phyloP scores from a whole-genome alignment of 225 moss, liverwort and hornwort species.

The Antitrichia curtipendula region DNA sequence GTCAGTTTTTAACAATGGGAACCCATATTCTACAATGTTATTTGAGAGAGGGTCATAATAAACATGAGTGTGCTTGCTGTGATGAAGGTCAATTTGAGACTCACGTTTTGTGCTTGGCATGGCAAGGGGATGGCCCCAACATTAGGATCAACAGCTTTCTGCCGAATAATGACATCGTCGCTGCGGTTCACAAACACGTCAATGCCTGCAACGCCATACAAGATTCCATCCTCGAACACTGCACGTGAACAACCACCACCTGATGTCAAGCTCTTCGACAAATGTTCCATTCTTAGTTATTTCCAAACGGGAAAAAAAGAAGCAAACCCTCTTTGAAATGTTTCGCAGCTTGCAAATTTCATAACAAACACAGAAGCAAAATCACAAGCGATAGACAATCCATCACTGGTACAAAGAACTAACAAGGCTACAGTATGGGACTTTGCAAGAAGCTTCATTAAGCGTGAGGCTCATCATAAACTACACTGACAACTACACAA shows the following conservation, averaged over 20 bases:
- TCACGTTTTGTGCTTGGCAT: not conserved
- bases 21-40: too few relatives aligned
- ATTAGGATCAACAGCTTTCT: constrained; percentile 9
- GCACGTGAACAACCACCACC: not conserved
- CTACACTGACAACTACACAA: not conserved
- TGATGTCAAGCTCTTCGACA: not conserved
- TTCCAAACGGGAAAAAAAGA: not conserved
- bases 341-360: not conserved
- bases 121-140: not conserved
- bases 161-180: not conserved
- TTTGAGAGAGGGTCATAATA: too few relatives aligned
- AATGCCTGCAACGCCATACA: constrained; percentile 37
- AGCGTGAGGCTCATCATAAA: not conserved
- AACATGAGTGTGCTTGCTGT: too few relatives aligned
- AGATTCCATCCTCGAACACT: constrained; percentile 14
- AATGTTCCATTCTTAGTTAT: not conserved
- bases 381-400: not conserved
- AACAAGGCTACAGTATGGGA: not conserved
- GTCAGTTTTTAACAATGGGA: not conserved
- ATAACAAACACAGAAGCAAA: not conserved
- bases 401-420: not conserved
- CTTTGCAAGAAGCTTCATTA: not conserved
- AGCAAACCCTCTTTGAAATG: not conserved
- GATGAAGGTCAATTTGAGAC: not conserved
- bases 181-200: constrained; percentile 24